These are phyloP conservation scores for Perkinsus marinus DNA, from an alignment of 169 alveolate genomes.

Conservation along the genomic window DNA sequence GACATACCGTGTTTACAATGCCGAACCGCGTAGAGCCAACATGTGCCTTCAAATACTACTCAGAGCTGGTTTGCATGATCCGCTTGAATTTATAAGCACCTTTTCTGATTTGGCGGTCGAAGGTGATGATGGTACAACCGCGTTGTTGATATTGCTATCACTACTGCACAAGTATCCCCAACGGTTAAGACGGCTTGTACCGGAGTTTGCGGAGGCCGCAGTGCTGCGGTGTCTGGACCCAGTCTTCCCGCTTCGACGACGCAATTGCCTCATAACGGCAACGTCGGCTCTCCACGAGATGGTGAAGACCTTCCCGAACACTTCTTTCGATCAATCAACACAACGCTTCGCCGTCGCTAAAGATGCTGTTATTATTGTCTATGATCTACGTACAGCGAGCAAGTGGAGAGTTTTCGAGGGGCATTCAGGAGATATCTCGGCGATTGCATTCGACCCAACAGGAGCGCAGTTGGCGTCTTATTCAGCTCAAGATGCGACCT, in stretches of 20 bases:
- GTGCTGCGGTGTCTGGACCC: not conserved
- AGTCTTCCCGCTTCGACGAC: not conserved
- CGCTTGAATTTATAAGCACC: not conserved
- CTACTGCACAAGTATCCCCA: not conserved
- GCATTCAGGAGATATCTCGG: slow-evolving; percentile 14
- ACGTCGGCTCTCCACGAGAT: slow-evolving; percentile 16
- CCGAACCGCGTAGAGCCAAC: not conserved
- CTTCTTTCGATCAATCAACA: slow-evolving; percentile 22
- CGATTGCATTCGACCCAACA: slow-evolving; percentile 15
- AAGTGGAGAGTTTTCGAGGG: slow-evolving; percentile 31
- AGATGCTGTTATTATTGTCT: slow-evolving; percentile 12
- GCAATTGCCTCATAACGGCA: not conserved
- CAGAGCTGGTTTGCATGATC: not conserved
- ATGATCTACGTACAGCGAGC: slow-evolving; percentile 27
- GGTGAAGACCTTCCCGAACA: slow-evolving; percentile 24
- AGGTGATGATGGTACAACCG: not conserved
- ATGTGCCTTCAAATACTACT: not conserved
- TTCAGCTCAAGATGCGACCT: slow-evolving; percentile 15
- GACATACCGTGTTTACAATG: not conserved
- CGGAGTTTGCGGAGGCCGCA: not conserved
- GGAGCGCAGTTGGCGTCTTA: slow-evolving; percentile 24
- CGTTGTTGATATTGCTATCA: not conserved
- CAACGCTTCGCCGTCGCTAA: slow-evolving; percentile 25
- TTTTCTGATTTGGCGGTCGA: not conserved
- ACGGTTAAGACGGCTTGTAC: not conserved